Conservation (phyloP, 2,329 filamentous ascomycete genomes). For the Neobulgaria alba region DNA sequence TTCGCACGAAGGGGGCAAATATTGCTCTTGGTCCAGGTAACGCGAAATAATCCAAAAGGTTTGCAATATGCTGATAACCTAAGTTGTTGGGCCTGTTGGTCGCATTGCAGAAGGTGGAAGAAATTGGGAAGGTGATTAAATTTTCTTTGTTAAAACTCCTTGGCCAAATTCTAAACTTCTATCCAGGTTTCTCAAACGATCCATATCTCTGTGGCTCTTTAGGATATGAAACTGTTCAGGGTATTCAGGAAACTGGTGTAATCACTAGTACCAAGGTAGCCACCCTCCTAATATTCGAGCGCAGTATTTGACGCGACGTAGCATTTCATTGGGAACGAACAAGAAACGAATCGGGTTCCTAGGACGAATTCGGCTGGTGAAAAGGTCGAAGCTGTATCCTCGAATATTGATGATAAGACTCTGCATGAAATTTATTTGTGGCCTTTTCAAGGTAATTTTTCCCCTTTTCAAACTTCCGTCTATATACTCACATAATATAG, state of each 20-base stretch:
- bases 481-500: too few species aligned
- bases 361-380: slow-evolving; percentile 33
- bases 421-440: slow-evolving; percentile 73
- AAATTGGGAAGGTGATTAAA: slow-evolving; percentile 56
- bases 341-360: slow-evolving; percentile 42
- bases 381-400: slow-evolving; percentile 35
- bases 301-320: slow-evolving; percentile 4
- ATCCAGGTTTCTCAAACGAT: not conserved
- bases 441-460: too few species aligned
- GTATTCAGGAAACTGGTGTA: slow-evolving; percentile 8
- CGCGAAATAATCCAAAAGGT: too few species aligned
- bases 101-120: slow-evolving; percentile 56
- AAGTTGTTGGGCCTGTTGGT: slow-evolving; percentile 56
- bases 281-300: not conserved
- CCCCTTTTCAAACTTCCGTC: too few species aligned
- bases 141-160: slow-evolving; percentile 5
- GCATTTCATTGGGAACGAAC: slow-evolving; percentile 65
- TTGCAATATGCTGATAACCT: not conserved
- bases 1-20: slow-evolving; percentile 64
- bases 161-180: not conserved
- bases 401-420: slow-evolving; percentile 69
- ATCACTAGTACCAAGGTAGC: slow-evolving; percentile 2
- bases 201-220: slow-evolving; percentile 53
- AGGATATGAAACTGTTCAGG: slow-evolving; percentile 14
- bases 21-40: slow-evolving; percentile 57